A percentile compares a stretch with the other conserved stretches of the same genome.
phyloP scores from a whole-genome alignment of 2,329 filamentous ascomycete species.

The Cytospora schulzeri region DNA sequence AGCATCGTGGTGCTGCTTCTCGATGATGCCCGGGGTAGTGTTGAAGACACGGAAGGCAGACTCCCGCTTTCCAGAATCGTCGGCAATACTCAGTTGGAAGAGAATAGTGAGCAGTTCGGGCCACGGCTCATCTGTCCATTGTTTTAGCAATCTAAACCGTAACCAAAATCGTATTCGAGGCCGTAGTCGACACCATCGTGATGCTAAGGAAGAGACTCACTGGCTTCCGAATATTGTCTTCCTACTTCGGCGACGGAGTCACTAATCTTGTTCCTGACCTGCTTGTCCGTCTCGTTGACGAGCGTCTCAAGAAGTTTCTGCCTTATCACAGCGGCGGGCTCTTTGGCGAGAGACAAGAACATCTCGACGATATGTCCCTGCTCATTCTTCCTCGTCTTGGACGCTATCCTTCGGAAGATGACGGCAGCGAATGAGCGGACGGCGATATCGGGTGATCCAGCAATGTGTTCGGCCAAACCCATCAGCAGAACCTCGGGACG shows the following conservation, averaged over 20 bases:
- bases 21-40: slow-evolving; percentile 92
- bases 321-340: slow-evolving; percentile 77
- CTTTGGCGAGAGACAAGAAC: slow-evolving; percentile 76
- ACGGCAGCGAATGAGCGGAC: slow-evolving; percentile 89
- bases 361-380: slow-evolving; percentile 76
- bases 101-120: slow-evolving; percentile 83
- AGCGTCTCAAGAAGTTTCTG: slow-evolving; percentile 81
- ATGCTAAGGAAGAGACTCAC: slow-evolving; percentile 53
- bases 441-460: slow-evolving; percentile 75
- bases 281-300: slow-evolving; percentile 69
- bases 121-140: slow-evolving; percentile 73
- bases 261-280: slow-evolving; percentile 91
- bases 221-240: slow-evolving; percentile 89
- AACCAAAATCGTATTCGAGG: background rate
- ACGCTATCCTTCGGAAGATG: slow-evolving; percentile 90
- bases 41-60: slow-evolving; percentile 94
- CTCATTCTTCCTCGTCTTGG: slow-evolving; percentile 79
- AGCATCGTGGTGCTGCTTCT: slow-evolving; percentile 91
- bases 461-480: slow-evolving; percentile 91
- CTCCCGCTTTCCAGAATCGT: slow-evolving; percentile 82
- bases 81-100: slow-evolving; percentile 87
- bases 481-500: slow-evolving; percentile 88
- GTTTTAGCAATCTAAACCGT: slow-evolving; percentile 16
- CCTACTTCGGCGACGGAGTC: slow-evolving; percentile 97
- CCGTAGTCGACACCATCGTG: background rate